Evolutionary conservation across 257 asterid genomes (phyloP), one percentile per base, ranked within the genome.

Genomic region (Rehmannia glutinosa): DNA sequence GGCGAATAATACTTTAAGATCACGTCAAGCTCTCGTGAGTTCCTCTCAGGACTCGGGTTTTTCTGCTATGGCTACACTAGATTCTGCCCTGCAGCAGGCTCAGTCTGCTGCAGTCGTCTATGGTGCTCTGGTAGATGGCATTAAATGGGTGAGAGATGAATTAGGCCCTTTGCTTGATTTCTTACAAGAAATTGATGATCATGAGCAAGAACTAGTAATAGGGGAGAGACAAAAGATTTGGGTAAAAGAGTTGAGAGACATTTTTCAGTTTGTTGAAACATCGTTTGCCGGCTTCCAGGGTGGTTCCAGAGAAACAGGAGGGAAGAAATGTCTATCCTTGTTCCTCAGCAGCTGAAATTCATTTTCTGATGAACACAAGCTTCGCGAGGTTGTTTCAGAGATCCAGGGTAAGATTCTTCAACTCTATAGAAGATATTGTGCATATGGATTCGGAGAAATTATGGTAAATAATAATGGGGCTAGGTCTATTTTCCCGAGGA

Each of bases 141-240:
- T 51, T 10, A 24, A 51, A 21, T 51, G 58, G 58, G 58, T 51
- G 58, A 51, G 58, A 21, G 58, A 51, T 51, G 58, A 51, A 51
- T n/a, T 51, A 20, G 58, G 33, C 32, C 58, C 58, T 10, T 24
- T 51, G 58, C 58, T 21, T 10, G 33, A 21, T 23, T 51, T 51
- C 58, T 23, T 51, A 12, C 15, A 20, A 21, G 33, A 51, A 51
- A 51, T 51, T 51, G 58, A 51, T 24, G 0, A 24, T 51, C 25
- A 41, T 7, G 3, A 10, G 3, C 2, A 3, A 3, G 16, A 2
- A 1, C 8, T 2, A 6, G 33, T 23, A 8, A 15, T 51, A 4
- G 16, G 32, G 16, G 58, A 51, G 58, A 51, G 58, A 51, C 58
- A 51, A 23, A 51, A 21, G 24, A 51, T 51, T 8, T 51, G 58